Conservation (phyloP, 805 yeast species). For the Priceomyces melissophilus region DNA sequence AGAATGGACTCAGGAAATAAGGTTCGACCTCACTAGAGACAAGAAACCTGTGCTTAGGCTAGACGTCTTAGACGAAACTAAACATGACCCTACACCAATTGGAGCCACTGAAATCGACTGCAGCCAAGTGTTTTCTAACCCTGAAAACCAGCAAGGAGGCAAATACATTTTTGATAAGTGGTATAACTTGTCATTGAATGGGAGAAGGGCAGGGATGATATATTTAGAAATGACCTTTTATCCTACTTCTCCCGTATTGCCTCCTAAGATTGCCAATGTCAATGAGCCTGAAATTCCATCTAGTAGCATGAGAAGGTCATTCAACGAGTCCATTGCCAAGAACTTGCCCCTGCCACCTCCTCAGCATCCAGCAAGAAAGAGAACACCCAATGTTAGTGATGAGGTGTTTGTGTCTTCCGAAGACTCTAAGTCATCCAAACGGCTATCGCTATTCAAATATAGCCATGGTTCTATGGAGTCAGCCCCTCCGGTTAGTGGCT, state of each 20-base stretch:
- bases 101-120: conserved; percentile 81
- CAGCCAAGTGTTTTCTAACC: conserved; percentile 56
- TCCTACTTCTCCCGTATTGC: conserved; percentile 50
- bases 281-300: conserved; percentile 2
- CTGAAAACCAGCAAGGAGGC: conserved; percentile 48
- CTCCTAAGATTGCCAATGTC: conserved; percentile 28
- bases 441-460: conserved; percentile 11
- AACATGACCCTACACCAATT: conserved; percentile 80
- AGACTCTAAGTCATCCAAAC: conserved; percentile 8
- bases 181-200: conserved; percentile 68
- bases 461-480: conserved; percentile 4
- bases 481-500: conserved; percentile 1
- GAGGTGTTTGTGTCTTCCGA: conserved; percentile 20
- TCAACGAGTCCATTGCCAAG: conserved; percentile 1
- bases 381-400: conserved; percentile 17
- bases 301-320: neutral
- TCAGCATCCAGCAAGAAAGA: conserved; percentile 8
- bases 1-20: conserved; percentile 73
- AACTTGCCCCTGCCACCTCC: conserved; percentile 10
- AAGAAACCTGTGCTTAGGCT: conserved; percentile 62
- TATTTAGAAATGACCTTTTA: conserved; percentile 91
- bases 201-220: conserved; percentile 80
- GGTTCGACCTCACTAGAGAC: conserved; percentile 63
- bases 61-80: conserved; percentile 80
- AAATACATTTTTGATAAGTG: conserved; percentile 81